phyloP scores from a whole-genome alignment of 495 filamentous ascomycete genomes.

The Aspergillus affinis region DNA sequence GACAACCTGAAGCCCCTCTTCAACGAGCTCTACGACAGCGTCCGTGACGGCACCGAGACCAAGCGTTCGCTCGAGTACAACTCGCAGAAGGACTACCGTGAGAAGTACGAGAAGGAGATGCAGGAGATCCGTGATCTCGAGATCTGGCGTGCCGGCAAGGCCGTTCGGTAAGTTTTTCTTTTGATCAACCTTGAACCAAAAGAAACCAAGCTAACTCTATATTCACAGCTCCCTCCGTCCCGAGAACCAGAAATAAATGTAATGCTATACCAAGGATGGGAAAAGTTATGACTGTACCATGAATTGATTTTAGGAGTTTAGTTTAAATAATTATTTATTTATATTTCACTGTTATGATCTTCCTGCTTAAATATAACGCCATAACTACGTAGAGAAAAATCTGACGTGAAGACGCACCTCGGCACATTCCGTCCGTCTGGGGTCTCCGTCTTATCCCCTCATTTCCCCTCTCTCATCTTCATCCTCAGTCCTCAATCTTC shows the following conservation, averaged over 20 bases:
- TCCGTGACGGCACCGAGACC: constrained; percentile 87
- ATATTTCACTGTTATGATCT: not conserved
- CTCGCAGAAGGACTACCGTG: constrained; percentile 86
- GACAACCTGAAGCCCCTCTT: constrained; percentile 96
- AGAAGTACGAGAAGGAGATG: constrained; percentile 96
- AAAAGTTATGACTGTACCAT: constrained; percentile 50
- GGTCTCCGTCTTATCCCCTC: not conserved
- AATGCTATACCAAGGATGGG: constrained; percentile 32
- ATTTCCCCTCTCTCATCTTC: not conserved
- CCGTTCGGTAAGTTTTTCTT: constrained; percentile 73
- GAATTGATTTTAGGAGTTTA: constrained; percentile 21
- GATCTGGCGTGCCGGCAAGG: constrained; percentile 99
- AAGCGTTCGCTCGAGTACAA: constrained; percentile 93
- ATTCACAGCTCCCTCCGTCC: constrained; percentile 67
- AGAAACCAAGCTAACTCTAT: constrained; percentile 34
- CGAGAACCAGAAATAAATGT: constrained; percentile 83
- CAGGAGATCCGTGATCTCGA: constrained; percentile 93
- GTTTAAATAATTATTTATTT: constrained; percentile 9
- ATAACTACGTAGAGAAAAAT: too few relatives aligned
- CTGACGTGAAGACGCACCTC: too few relatives aligned
- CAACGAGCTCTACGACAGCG: constrained; percentile 91
- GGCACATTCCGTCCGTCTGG: too few relatives aligned
- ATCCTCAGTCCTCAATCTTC: too few relatives aligned
- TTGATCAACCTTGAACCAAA: too few relatives aligned
- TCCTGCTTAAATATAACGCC: too few relatives aligned